phyloP scores from a whole-genome alignment of 2,329 filamentous ascomycete species.

The Torrubiella hemipterigena region DNA sequence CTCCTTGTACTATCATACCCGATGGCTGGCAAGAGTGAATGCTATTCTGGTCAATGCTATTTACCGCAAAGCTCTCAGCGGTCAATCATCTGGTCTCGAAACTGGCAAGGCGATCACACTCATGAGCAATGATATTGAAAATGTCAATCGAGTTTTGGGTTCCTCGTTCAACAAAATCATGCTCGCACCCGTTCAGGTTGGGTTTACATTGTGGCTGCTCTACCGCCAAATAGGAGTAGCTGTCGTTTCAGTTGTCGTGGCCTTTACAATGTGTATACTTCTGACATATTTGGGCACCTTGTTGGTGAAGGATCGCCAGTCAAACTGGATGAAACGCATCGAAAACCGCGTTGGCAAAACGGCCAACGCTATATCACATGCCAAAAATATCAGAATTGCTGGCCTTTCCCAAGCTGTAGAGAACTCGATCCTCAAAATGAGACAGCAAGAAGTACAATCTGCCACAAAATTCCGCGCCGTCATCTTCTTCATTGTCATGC shows the following conservation, averaged over 20 bases:
- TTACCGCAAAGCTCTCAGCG: conserved; percentile 18
- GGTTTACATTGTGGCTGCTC: conserved; percentile 19
- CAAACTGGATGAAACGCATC: conserved; percentile 17
- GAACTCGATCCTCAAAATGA: conserved; percentile 11
- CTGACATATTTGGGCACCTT: conserved; percentile 8
- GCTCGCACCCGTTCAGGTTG: conserved; percentile 19
- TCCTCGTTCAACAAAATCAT: conserved; percentile 20
- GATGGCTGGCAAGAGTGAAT: conserved; percentile 16
- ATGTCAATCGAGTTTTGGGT: conserved; percentile 17
- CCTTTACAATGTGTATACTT: conserved; percentile 13
- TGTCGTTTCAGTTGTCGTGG: conserved; percentile 18
- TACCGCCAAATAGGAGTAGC: conserved; percentile 17
- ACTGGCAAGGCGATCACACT: conserved; percentile 22
- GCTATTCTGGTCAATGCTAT: conserved; percentile 17
- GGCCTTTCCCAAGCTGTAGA: conserved; percentile 16
- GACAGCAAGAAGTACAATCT: conserved; percentile 12
- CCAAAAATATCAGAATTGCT: conserved; percentile 17
- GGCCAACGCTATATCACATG: conserved; percentile 12
- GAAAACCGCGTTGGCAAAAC: conserved; percentile 15
- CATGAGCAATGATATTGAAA: conserved; percentile 26
- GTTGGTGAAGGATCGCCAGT: conserved; percentile 12
- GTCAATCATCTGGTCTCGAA: conserved; percentile 10
- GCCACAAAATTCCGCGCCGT: conserved; percentile 13
- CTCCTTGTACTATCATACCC: conserved; percentile 18
- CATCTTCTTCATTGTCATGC: conserved; percentile 13